Evolutionary conservation across 495 filamentous ascomycete species (phyloP).

Genomic region (Penicillium roqueforti): DNA sequence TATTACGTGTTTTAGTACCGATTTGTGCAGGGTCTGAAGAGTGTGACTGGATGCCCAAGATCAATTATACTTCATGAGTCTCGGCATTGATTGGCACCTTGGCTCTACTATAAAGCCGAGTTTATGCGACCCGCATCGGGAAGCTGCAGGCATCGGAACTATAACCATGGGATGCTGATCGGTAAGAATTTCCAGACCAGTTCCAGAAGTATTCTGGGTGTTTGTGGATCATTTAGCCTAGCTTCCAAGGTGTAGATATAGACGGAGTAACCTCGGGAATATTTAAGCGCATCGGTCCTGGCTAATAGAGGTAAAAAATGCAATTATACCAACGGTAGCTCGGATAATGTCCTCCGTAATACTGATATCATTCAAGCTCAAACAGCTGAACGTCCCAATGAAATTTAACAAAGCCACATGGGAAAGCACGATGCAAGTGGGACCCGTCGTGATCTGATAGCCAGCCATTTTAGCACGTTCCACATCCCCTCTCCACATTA

Average conservation of each 20-base stretch:
- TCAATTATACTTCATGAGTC: neutral
- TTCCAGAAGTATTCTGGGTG: neutral
- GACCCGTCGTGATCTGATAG: conserved; percentile 18
- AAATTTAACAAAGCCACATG: conserved; percentile 21
- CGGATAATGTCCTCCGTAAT: neutral
- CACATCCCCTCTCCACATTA: conserved; percentile 16
- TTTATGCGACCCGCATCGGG: neutral
- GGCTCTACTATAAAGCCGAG: neutral
- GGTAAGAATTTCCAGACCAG: conserved; percentile 1
- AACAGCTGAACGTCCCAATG: neutral
- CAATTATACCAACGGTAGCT: neutral
- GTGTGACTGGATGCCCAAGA: neutral
- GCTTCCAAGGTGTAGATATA: too few species aligned
- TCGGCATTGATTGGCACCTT: neutral
- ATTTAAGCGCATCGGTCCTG: too few species aligned
- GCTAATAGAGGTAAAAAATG: too few species aligned
- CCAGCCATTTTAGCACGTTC: conserved; percentile 41
- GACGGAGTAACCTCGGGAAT: too few species aligned
- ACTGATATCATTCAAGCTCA: too few species aligned
- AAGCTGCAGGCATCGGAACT: neutral
- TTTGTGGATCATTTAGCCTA: too few species aligned
- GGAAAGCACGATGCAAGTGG: conserved; percentile 12
- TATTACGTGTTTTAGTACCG: neutral
- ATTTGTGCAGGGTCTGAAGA: neutral
- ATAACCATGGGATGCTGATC: conserved; percentile 1